phyloP scores from a whole-genome alignment of 257 asterid genomes.

The Primulina huaijiensis region DNA sequence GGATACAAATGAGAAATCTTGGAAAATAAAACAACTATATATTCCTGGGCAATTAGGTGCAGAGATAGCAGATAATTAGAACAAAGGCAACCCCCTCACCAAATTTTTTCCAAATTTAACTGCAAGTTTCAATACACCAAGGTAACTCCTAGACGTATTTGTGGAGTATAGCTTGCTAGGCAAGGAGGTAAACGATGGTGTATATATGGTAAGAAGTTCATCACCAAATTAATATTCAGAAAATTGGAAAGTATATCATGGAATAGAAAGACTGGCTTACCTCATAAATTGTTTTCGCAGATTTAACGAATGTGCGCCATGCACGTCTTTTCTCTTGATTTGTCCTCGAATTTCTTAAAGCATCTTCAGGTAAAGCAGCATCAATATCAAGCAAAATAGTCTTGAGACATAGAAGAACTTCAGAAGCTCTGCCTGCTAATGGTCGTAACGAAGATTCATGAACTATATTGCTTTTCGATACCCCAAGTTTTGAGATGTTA shows the following conservation, averaged over 20 bases:
- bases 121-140: background rate
- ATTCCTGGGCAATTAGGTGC: background rate
- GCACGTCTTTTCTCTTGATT: constrained; percentile 52
- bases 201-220: background rate
- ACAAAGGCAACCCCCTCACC: background rate
- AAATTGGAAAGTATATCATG: background rate
- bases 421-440: constrained; percentile 62
- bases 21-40: background rate
- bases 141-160: background rate
- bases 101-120: background rate
- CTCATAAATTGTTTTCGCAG: constrained; percentile 75
- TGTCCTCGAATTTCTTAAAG: constrained; percentile 67
- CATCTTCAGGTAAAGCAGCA: constrained; percentile 76
- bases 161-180: background rate
- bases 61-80: background rate
- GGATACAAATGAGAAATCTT: constrained; percentile 1
- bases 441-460: constrained; percentile 61
- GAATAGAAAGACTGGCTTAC: constrained; percentile 40
- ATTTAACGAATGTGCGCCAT: constrained; percentile 86
- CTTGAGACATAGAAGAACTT: constrained; percentile 60
- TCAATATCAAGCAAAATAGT: constrained; percentile 82
- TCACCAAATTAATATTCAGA: background rate
- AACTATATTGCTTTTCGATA: constrained; percentile 40
- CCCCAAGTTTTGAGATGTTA: constrained; percentile 36
- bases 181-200: background rate